phyloP scores from a whole-genome alignment of 345 rosid genomes.

The Acer saccharum region DNA sequence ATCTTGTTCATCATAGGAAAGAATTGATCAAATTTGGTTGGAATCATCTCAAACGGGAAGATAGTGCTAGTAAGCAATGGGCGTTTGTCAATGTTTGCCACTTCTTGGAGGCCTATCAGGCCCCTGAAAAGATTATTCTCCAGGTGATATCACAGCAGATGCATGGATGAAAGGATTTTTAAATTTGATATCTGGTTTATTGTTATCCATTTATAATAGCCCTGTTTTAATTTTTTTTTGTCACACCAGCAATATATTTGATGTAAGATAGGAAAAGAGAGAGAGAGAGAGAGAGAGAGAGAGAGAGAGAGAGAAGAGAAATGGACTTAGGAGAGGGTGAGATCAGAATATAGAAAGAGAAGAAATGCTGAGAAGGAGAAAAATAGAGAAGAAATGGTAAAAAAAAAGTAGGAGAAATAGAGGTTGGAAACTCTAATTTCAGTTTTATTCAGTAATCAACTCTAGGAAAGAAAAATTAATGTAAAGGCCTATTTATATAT shows the following conservation, averaged over 20 bases:
- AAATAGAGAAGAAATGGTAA: background rate
- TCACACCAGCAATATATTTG: background rate
- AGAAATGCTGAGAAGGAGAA: background rate
- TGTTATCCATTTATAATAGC: background rate
- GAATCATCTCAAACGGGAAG: slow-evolving; percentile 99
- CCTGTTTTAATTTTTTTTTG: background rate
- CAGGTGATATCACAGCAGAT: slow-evolving; percentile 56
- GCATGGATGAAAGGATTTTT: background rate
- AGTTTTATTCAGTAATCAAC: background rate
- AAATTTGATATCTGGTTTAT: slow-evolving; percentile 5
- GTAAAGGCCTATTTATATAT: background rate
- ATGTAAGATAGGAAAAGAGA: background rate
- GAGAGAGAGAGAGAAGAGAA: background rate
- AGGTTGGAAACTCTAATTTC: too few relatives aligned
- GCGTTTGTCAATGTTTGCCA: slow-evolving; percentile 99
- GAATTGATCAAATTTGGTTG: slow-evolving; percentile 99
- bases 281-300: background rate
- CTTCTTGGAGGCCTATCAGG: slow-evolving; percentile 98
- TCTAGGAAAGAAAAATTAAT: background rate
- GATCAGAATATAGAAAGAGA: background rate
- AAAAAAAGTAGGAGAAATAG: background rate
- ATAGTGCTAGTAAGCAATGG: slow-evolving; percentile 99
- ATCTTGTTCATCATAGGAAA: slow-evolving; percentile 96
- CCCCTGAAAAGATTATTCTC: slow-evolving; percentile 97
- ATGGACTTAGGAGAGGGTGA: background rate